Evolutionary conservation across 495 filamentous ascomycete species (phyloP).

Genomic region (Cairneyella variabilis): DNA sequence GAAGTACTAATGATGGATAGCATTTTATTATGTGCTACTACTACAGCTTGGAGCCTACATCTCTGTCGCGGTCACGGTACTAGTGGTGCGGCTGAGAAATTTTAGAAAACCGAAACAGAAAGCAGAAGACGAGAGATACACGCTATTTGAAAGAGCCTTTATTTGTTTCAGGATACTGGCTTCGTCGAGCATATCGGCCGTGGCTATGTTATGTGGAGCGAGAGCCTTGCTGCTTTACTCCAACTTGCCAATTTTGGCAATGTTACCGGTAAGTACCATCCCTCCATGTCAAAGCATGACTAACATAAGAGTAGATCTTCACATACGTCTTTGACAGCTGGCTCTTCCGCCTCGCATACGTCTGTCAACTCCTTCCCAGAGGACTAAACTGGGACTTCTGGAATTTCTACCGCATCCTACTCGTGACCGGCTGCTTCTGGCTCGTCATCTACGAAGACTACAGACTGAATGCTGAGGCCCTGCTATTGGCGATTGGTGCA

Average conservation of each 20-base stretch:
- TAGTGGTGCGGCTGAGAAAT: slow-evolving; percentile 1
- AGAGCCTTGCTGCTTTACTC: slow-evolving; percentile 12
- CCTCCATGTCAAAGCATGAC: neutral
- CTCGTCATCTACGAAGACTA: slow-evolving; percentile 14
- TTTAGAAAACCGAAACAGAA: slow-evolving; percentile 7
- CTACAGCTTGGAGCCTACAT: slow-evolving; percentile 16
- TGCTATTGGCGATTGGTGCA: slow-evolving; percentile 3
- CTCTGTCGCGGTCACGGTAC: slow-evolving; percentile 1
- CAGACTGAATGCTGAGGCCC: slow-evolving; percentile 7
- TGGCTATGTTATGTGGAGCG: slow-evolving; percentile 17
- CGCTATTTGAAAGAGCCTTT: slow-evolving; percentile 1
- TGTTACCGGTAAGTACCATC: slow-evolving; percentile 16
- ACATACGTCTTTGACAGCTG: slow-evolving; percentile 22
- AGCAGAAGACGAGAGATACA: slow-evolving; percentile 7
- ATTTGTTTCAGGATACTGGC: slow-evolving; percentile 8
- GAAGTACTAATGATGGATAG: too few species aligned
- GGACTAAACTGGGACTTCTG: neutral
- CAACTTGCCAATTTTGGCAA: slow-evolving; percentile 15
- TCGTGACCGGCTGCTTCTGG: neutral
- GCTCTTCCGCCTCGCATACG: slow-evolving; percentile 8
- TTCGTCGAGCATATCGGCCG: slow-evolving; percentile 1
- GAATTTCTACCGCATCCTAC: slow-evolving; percentile 4
- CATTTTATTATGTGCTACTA: slow-evolving; percentile 17
- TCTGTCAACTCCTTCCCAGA: slow-evolving; percentile 6
- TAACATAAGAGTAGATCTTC: slow-evolving; percentile 14